Evolutionary conservation across 305 asterid genomes (phyloP).

Genomic region (Fraxinus sp.): DNA sequence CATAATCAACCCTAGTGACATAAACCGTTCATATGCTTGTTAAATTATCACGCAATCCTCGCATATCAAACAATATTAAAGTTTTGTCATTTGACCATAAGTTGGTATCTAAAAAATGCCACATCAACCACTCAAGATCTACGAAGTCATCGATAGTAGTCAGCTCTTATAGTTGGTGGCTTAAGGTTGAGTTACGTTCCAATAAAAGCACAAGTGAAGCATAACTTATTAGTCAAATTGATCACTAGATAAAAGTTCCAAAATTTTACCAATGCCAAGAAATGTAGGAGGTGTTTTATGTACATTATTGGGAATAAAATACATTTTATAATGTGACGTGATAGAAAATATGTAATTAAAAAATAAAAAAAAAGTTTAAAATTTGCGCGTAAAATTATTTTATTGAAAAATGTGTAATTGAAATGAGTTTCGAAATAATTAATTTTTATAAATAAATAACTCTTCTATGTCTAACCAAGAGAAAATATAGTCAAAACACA

Average conservation of each 20-base stretch:
- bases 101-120: neutral
- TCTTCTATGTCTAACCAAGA: neutral
- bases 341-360: too few species aligned
- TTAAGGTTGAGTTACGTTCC: neutral
- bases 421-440: too few species aligned
- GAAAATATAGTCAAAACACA: too few species aligned
- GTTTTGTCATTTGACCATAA: neutral
- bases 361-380: too few species aligned
- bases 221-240: neutral
- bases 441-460: neutral
- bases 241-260: neutral
- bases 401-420: too few species aligned
- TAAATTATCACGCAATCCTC: neutral
- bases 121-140: neutral
- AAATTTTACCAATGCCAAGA: neutral
- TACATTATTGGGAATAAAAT: too few species aligned
- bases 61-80: neutral
- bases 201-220: neutral
- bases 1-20: neutral
- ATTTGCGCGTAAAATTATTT: too few species aligned
- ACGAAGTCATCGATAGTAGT: neutral
- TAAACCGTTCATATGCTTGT: neutral
- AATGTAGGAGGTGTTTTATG: neutral
- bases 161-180: neutral
- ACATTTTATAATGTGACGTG: too few species aligned